Conservation (phyloP, 2,329 filamentous ascomycete genomes). For the Rachicladosporium sp. region DNA sequence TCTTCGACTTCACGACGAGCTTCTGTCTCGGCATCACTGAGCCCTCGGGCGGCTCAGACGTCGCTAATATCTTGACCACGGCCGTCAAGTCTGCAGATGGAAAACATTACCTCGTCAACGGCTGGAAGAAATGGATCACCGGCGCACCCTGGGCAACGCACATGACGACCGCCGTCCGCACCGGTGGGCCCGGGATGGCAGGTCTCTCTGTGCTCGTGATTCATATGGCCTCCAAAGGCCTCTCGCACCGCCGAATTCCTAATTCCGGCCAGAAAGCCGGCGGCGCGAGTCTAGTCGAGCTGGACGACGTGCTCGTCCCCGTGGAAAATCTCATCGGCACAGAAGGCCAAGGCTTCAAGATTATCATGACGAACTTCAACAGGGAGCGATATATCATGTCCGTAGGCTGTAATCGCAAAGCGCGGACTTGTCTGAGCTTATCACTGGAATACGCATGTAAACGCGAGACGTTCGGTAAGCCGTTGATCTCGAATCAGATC, state of each 20-base stretch:
- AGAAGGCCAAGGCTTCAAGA: constrained; percentile 44
- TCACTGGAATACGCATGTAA: constrained; percentile 13
- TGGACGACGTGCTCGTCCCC: constrained; percentile 45
- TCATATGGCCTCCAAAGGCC: constrained; percentile 37
- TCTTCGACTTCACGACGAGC: constrained; percentile 46
- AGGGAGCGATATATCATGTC: constrained; percentile 48
- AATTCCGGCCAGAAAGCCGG: constrained; percentile 58
- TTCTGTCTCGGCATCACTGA: constrained; percentile 57
- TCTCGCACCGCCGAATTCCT: constrained; percentile 42
- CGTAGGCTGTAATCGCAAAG: constrained; percentile 44
- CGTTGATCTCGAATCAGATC: constrained; percentile 7
- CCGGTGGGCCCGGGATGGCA: constrained; percentile 39
- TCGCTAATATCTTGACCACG: constrained; percentile 50
- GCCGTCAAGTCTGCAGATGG: constrained; percentile 35
- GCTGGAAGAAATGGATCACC: constrained; percentile 49
- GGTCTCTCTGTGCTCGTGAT: constrained; percentile 50
- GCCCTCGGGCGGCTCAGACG: constrained; percentile 49
- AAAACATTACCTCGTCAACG: constrained; percentile 49
- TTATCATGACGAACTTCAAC: constrained; percentile 49
- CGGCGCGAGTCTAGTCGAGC: constrained; percentile 36
- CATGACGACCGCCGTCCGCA: constrained; percentile 46
- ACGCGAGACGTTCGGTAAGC: constrained; percentile 9
- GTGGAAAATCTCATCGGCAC: constrained; percentile 40
- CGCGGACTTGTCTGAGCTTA: constrained; percentile 23
- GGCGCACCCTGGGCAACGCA: constrained; percentile 31